Conservation (phyloP, 352 stramenopile genomes). For the Phytopythium litorale region DNA sequence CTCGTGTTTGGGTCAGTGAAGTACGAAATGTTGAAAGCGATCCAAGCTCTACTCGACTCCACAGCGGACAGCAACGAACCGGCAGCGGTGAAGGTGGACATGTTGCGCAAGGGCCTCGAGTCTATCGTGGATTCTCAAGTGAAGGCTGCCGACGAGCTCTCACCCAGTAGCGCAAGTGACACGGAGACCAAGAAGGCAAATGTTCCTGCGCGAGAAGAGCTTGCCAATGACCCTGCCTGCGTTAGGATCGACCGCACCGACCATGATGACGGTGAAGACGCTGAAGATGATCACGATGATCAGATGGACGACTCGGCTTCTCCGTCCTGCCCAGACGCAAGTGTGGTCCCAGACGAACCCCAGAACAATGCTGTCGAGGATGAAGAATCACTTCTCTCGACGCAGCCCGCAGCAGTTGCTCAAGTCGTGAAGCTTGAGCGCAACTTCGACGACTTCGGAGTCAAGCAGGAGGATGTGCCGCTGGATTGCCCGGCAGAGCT, state of each 20-base stretch:
- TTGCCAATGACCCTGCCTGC: background rate
- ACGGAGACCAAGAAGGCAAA: background rate
- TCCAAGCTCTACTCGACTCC: background rate
- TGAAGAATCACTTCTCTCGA: background rate
- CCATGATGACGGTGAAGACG: background rate
- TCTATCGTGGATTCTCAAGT: background rate
- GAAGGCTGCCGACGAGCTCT: background rate
- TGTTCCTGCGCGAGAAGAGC: background rate
- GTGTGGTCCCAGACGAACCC: background rate
- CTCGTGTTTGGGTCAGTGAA: background rate
- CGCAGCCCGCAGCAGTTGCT: background rate
- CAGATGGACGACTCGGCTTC: background rate
- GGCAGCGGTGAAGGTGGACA: background rate
- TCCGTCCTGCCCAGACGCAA: background rate
- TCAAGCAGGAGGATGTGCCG: constrained; percentile 26
- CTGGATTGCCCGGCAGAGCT: constrained; percentile 20
- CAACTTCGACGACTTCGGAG: constrained; percentile 12
- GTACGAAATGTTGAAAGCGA: constrained; percentile 2
- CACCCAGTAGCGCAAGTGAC: background rate
- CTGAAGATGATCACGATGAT: background rate
- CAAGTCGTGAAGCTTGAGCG: constrained; percentile 18
- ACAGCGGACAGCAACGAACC: background rate
- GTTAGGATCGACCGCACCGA: background rate
- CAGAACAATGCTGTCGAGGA: background rate
- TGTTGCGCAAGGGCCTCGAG: constrained; percentile 6